Conservation (phyloP, 306 rosid species). For the Vigna mungo region DNA sequence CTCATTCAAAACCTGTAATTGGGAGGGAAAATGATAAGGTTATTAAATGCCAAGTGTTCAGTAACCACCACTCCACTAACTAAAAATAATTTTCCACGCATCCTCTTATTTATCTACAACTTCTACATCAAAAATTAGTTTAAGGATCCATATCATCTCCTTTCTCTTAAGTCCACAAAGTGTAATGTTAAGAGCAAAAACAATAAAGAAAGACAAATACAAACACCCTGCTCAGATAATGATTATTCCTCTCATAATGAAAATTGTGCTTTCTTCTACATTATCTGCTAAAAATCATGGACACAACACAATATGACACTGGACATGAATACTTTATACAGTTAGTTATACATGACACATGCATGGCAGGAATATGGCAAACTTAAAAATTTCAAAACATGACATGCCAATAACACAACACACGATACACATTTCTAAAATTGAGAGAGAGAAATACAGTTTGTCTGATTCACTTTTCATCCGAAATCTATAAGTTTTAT, state of each 20-base stretch:
- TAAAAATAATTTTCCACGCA: not conserved
- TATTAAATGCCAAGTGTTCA: not conserved
- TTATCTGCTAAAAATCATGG: not conserved
- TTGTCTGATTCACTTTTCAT: not conserved
- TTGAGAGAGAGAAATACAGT: not conserved
- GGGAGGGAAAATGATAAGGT: slow-evolving; percentile 16
- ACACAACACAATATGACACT: not conserved
- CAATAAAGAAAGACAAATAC: not conserved
- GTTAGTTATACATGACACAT: not conserved
- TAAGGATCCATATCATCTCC: slow-evolving; percentile 2
- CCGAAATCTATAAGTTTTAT: not conserved
- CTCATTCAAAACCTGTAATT: slow-evolving; percentile 81
- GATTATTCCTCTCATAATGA: not conserved
- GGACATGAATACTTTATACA: not conserved
- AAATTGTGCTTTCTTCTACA: not conserved
- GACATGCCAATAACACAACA: not conserved
- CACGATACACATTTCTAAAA: not conserved
- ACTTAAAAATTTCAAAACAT: not conserved
- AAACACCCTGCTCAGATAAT: not conserved
- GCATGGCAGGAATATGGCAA: not conserved
- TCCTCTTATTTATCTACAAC: not conserved
- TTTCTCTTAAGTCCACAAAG: slow-evolving; percentile 1
- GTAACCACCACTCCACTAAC: not conserved
- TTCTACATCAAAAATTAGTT: slow-evolving; percentile 4
- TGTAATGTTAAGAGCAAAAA: not conserved